A percentile compares a stretch with the other conserved stretches of the same genome.
Conservation (phyloP, 129 eudicot species). For the Solidago caesia region DNA sequence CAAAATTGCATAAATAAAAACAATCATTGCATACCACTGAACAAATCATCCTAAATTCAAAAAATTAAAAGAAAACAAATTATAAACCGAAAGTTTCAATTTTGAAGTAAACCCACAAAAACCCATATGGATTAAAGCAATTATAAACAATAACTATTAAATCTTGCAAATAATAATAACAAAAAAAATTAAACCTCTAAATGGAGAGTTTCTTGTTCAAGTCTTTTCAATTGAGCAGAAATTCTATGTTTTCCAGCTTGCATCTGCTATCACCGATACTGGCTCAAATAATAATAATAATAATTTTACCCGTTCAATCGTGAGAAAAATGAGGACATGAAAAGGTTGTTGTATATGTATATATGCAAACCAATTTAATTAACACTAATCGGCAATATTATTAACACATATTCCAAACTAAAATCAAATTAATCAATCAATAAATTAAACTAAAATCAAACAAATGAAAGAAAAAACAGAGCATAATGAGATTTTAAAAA, state of each 20-base stretch:
- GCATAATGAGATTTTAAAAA: too few species aligned
- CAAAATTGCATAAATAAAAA: not conserved
- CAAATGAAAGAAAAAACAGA: too few species aligned
- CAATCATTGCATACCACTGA: not conserved
- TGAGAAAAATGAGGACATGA: too few species aligned
- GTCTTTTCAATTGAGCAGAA: conserved; percentile 75
- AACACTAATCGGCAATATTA: too few species aligned
- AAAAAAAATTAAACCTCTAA: conserved; percentile 50
- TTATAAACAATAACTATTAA: not conserved
- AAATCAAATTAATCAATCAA: too few species aligned
- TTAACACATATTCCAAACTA: too few species aligned
- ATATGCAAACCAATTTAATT: too few species aligned
- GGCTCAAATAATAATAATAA: too few species aligned
- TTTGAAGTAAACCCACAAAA: conserved; percentile 25
- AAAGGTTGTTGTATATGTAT: too few species aligned
- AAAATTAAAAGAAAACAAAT: not conserved
- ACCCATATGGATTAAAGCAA: conserved; percentile 22
- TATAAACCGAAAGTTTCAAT: conserved; percentile 21
- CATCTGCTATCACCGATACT: conserved; percentile 46
- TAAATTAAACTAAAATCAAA: too few species aligned
- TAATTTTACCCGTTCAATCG: too few species aligned
- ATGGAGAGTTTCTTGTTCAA: conserved; percentile 77
- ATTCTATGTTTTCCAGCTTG: conserved; percentile 79
- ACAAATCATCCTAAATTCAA: conserved; percentile 9
- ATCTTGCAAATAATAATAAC: not conserved